These are phyloP conservation scores for Malus fusca DNA, from an alignment of 306 rosid species.

Conservation along the genomic window DNA sequence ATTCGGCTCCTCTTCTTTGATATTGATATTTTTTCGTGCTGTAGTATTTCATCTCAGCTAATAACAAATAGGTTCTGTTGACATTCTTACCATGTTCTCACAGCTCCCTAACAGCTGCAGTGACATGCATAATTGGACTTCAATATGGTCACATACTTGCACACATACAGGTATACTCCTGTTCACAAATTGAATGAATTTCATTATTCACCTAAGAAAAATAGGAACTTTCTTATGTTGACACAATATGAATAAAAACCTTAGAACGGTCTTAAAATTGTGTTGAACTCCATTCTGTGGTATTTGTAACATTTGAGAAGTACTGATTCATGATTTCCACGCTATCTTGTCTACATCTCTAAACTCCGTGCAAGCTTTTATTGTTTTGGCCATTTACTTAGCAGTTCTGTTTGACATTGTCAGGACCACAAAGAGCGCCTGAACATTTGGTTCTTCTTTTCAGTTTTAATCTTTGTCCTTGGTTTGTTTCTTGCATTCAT, in stretches of 20 bases:
- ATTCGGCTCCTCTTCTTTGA: neutral
- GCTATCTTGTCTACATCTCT: constrained; percentile 1
- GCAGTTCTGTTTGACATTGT: constrained; percentile 18
- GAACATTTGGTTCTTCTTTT: constrained; percentile 44
- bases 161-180: constrained; percentile 51
- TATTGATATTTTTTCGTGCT: neutral
- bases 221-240: neutral
- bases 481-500: constrained; percentile 43
- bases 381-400: neutral
- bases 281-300: neutral
- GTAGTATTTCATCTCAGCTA: neutral
- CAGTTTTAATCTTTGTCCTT: constrained; percentile 41
- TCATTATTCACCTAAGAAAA: neutral
- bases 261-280: neutral
- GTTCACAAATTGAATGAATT: neutral
- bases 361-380: neutral
- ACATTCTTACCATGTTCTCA: constrained; percentile 17
- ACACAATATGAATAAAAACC: neutral
- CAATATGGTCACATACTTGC: constrained; percentile 89
- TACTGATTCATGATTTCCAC: neutral
- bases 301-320: neutral
- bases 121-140: constrained; percentile 88
- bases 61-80: constrained; percentile 5
- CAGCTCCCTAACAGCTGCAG: constrained; percentile 85
- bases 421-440: constrained; percentile 80